These are phyloP conservation scores for Globisporangium spiculum DNA, from an alignment of 352 stramenopile genomes.

Conservation along the genomic window DNA sequence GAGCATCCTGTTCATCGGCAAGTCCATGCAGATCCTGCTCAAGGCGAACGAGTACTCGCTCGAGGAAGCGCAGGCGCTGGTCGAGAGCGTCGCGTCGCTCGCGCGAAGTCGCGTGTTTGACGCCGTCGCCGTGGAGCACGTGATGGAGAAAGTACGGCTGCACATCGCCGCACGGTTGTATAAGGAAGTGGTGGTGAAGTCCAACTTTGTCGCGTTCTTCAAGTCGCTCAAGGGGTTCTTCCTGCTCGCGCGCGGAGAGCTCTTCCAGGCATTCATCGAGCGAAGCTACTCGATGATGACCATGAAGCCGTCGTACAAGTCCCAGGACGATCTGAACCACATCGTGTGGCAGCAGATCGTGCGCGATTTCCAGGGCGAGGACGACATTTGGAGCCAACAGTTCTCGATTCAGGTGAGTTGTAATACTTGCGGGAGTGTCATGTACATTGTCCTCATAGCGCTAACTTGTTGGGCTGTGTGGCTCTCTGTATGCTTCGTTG, in stretches of 20 bases:
- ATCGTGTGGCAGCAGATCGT: slow-evolving; percentile 53
- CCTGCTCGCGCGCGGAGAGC: slow-evolving; percentile 56
- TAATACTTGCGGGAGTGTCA: background rate
- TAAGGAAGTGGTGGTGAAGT: slow-evolving; percentile 63
- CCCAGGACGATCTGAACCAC: slow-evolving; percentile 65
- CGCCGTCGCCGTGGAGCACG: slow-evolving; percentile 41
- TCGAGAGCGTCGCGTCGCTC: slow-evolving; percentile 34
- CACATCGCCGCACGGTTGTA: slow-evolving; percentile 57
- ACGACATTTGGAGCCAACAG: slow-evolving; percentile 30
- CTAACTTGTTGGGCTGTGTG: slow-evolving; percentile 1
- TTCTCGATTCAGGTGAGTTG: slow-evolving; percentile 45
- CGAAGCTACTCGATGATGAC: slow-evolving; percentile 56
- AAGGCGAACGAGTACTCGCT: slow-evolving; percentile 44
- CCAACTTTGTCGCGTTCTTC: slow-evolving; percentile 57
- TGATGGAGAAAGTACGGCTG: slow-evolving; percentile 53
- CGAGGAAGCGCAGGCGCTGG: slow-evolving; percentile 46
- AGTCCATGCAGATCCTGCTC: slow-evolving; percentile 56
- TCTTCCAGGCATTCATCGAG: slow-evolving; percentile 77
- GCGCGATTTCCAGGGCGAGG: slow-evolving; percentile 45
- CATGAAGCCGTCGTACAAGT: slow-evolving; percentile 40
- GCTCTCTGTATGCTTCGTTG: slow-evolving; percentile 1
- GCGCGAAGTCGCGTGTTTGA: slow-evolving; percentile 43
- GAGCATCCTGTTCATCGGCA: slow-evolving; percentile 68
- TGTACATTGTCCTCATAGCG: no score
- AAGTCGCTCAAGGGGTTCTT: slow-evolving; percentile 67